phyloP scores from a whole-genome alignment of 2,329 filamentous ascomycete genomes.

The Paracoccidioides lutzii region DNA sequence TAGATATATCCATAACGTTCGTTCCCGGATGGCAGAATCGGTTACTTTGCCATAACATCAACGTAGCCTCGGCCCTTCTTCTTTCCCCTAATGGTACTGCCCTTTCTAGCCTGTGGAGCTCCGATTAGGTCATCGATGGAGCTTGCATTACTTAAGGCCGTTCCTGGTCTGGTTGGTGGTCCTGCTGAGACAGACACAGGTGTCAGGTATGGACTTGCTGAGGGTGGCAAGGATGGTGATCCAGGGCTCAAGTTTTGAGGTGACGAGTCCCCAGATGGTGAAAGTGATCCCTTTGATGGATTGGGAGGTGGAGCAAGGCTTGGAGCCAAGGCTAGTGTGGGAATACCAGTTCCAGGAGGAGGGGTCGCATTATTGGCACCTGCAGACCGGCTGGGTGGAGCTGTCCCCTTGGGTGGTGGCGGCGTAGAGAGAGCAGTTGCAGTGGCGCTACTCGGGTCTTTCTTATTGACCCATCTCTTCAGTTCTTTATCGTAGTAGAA shows the following conservation, averaged over 20 bases:
- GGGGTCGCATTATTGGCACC: constrained; percentile 44
- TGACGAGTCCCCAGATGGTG: constrained; percentile 4
- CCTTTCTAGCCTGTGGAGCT: constrained; percentile 56
- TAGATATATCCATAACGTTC: neutral
- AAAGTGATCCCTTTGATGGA: neutral
- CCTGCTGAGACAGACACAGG: constrained; percentile 28
- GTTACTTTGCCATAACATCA: constrained; percentile 75
- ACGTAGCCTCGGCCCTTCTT: constrained; percentile 84
- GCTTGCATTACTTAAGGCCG: constrained; percentile 80
- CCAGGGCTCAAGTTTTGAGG: neutral
- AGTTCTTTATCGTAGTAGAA: constrained; percentile 94
- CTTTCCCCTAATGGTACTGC: constrained; percentile 49
- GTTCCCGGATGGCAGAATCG: neutral
- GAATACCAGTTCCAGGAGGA: constrained; percentile 5
- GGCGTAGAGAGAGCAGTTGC: constrained; percentile 51
- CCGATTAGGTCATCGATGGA: constrained; percentile 89
- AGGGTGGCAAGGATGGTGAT: constrained; percentile 9
- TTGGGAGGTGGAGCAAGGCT: constrained; percentile 1
- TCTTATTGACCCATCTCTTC: constrained; percentile 98
- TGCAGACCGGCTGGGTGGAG: constrained; percentile 38
- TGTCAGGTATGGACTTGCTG: constrained; percentile 21
- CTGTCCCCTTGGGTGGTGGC: constrained; percentile 57
- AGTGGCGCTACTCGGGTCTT: constrained; percentile 54
- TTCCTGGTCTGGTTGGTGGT: constrained; percentile 59
- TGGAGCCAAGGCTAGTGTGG: constrained; percentile 9